Evolutionary conservation across 192 early-diverging fungal species (phyloP).

Genomic region (Coemansia sp.): DNA sequence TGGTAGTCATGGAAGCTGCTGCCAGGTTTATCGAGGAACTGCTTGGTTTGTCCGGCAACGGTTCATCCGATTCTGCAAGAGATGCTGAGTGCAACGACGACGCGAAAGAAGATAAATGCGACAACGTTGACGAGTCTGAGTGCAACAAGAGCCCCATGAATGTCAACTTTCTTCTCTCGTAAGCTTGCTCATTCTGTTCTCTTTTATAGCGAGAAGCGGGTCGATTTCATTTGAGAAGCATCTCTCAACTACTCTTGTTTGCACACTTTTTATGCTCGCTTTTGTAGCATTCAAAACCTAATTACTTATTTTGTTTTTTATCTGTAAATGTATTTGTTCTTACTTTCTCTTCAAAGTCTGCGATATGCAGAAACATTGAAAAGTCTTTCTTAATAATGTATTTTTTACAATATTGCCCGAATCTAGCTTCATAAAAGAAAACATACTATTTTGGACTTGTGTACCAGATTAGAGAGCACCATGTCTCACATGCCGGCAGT

Average conservation of each 20-base stretch:
- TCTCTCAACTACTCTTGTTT: no score
- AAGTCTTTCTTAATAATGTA: no score
- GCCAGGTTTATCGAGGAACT: constrained; percentile 34
- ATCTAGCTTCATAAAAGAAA: background rate
- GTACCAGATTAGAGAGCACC: background rate
- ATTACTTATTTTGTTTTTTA: no score
- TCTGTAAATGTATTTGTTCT: no score
- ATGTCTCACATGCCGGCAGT: background rate
- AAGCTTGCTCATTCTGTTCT: background rate
- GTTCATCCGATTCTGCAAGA: background rate
- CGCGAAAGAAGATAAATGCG: constrained; percentile 10
- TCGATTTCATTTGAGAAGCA: no score
- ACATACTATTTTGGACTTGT: background rate
- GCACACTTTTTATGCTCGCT: background rate
- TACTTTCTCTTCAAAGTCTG: no score
- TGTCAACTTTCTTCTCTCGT: constrained; percentile 35
- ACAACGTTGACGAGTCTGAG: constrained; percentile 4
- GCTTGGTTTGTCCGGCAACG: constrained; percentile 3
- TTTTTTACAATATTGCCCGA: no score
- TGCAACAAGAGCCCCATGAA: constrained; percentile 21
- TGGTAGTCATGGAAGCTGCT: constrained; percentile 32
- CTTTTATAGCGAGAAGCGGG: no score
- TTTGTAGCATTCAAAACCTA: no score
- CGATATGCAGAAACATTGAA: no score
- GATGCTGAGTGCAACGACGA: constrained; percentile 2